Evolutionary conservation across 257 asterid genomes (phyloP).

Genomic region (Lantana camara): DNA sequence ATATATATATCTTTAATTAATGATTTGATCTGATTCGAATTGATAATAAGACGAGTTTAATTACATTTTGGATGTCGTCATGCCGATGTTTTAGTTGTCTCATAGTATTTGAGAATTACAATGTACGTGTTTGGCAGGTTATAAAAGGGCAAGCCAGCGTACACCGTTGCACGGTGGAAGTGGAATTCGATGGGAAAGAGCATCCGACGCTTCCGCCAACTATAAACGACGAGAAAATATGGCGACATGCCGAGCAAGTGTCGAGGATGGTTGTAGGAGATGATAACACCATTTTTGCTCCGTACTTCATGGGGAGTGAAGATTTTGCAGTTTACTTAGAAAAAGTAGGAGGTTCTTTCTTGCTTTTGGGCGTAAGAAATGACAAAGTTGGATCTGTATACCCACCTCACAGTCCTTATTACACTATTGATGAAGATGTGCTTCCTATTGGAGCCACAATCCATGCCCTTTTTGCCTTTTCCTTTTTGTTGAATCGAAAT

Average conservation of each 20-base stretch:
- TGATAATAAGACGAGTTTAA: no score
- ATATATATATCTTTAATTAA: no score
- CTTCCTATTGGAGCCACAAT: constrained; percentile 62
- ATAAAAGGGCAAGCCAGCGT: constrained; percentile 49
- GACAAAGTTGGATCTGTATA: constrained; percentile 39
- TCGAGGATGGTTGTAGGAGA: constrained; percentile 45
- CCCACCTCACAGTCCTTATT: constrained; percentile 56
- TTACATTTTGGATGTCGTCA: no score
- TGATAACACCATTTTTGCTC: constrained; percentile 36
- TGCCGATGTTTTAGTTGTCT: no score
- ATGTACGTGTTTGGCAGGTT: constrained; percentile 28
- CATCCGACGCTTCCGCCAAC: constrained; percentile 57
- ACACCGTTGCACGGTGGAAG: constrained; percentile 36
- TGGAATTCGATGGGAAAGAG: constrained; percentile 45
- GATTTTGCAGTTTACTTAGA: constrained; percentile 59
- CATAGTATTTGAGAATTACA: no score
- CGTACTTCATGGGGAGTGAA: constrained; percentile 53
- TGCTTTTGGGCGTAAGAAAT: constrained; percentile 45
- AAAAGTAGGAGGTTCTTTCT: constrained; percentile 35
- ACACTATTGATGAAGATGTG: constrained; percentile 53
- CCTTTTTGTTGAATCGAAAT: constrained; percentile 34
- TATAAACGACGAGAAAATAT: constrained; percentile 40
- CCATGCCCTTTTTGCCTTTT: constrained; percentile 54
- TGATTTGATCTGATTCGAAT: no score
- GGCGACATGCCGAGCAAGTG: constrained; percentile 33